phyloP scores from a whole-genome alignment of 2,329 filamentous ascomycete genomes.

The Scytalidium lignicola region DNA sequence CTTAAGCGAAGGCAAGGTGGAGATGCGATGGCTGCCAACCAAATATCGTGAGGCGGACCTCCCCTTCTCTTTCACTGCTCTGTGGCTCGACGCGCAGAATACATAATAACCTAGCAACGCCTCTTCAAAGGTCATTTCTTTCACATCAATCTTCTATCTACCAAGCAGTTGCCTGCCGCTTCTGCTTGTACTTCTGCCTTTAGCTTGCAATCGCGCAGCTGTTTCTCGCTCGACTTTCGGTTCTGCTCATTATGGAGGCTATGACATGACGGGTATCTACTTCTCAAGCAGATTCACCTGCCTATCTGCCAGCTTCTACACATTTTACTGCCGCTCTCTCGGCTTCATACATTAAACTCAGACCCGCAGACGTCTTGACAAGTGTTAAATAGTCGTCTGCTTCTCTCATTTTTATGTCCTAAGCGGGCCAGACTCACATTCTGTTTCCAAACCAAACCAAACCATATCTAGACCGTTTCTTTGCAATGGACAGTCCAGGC shows the following conservation, averaged over 20 bases:
- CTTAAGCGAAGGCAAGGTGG: neutral
- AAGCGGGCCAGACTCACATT: neutral
- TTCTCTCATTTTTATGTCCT: conserved; percentile 18
- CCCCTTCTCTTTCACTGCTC: neutral
- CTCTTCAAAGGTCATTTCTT: neutral
- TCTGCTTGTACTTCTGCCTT: conserved; percentile 4
- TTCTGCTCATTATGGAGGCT: conserved; percentile 7
- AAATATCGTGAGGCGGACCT: neutral
- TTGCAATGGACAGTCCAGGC: conserved; percentile 19
- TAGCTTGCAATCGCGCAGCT: conserved; percentile 17
- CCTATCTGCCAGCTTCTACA: conserved; percentile 10
- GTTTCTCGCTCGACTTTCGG: conserved; percentile 8
- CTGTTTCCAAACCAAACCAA: conserved; percentile 5
- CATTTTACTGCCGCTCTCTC: conserved; percentile 13
- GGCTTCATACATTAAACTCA: conserved; percentile 19
- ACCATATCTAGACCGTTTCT: conserved; percentile 1
- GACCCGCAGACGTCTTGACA: conserved; percentile 17
- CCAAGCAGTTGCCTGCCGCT: neutral
- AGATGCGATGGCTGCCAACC: neutral
- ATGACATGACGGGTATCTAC: conserved; percentile 15
- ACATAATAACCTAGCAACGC: neutral
- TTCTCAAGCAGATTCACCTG: conserved; percentile 13
- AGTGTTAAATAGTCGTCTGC: conserved; percentile 15
- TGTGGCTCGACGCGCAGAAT: neutral
- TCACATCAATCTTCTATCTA: neutral